Evolutionary conservation across 2,329 filamentous ascomycete genomes (phyloP), one percentile per base, ranked within the genome.

Genomic region (Tetracladium maxilliforme): DNA sequence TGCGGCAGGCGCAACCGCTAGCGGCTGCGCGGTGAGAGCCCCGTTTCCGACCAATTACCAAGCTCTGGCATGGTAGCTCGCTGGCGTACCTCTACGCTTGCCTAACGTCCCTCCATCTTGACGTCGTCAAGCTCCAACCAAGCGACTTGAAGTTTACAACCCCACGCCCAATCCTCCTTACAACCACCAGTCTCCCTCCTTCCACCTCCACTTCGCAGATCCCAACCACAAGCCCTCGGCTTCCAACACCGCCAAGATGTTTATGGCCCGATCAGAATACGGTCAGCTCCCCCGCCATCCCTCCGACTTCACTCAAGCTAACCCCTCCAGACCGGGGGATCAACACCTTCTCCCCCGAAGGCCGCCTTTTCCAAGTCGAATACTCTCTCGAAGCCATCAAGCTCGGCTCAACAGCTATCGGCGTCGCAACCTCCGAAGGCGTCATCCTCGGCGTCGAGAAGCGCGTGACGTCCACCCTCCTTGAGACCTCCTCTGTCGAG

Each of bases 351-450:
- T 98, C 90, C 44, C 90, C 90, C 33, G 90, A 98, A 70, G 90
- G 90, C 48, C 90, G 90, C 58, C 81, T 98, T 55, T 98, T 98
- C 71, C 90, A 98, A 65, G 90, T 98, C 64, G 90, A 98, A 78
- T 98, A 98, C 73, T 95, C 90, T 32, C 79, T 98, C 54, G 90
- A 98, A 66, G 90, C 90, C 57, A 98, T 98, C 72, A 98, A 98
- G 67, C 81, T 95, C 40, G 90, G 90, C 41, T 92, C 82, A 45
- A 98, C 90, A 41, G 90, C 90, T 48, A 98, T 98, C 60, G 90
- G 90, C 44, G 86, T 98, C 39, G 84, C 90, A 44, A 98, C 90
- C 24, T 80, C 82, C 30, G 81, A 92, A 51, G 90, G 90, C 47
- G 86, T 95, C 33, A 79, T 98, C 48, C 77, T 98, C 25, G 90